Evolutionary conservation across 305 asterid genomes (phyloP), one percentile per base, ranked within the genome.

Genomic region (Fraxinus latifolia): DNA sequence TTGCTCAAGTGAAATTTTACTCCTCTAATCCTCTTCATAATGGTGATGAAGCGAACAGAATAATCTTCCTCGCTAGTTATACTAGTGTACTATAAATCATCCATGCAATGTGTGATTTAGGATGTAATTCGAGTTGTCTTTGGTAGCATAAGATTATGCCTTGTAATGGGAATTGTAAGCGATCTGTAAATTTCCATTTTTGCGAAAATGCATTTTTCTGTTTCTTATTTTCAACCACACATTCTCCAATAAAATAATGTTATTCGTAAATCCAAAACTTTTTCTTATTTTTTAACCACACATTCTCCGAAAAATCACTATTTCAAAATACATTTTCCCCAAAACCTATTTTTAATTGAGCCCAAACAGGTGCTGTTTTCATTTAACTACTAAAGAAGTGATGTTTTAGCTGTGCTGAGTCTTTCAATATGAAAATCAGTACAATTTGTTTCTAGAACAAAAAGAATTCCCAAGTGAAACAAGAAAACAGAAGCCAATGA

Each of bases 151-250:
- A 37, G 12, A 39, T 67, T 72, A 47, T n/a, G 17, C 76, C 9
- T 19, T 70, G 50, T 77, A 34, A 36, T 55, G 83, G 82, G 78
- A 76, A 23, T 74, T 60, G 74, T 71, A 34, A 29, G 74, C 4
- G 3, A 76, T 47, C 33, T 44, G 9, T 4, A 25, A 50, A 55
- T 36, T 31, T 42, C n/a, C 53, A 42, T 42, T 42, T 42, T 42
- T 42, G 53, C n/a, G 15, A 3, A 42, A 42, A 42, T 42, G 4
- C 53, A 42, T 42, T 42, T 42, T 42, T 42, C 15, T 42, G n/a
- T 42, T 42, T 42, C 53, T 42, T 11, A 42, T 42, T 42, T 42
- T 42, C n/a, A 42, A 0, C 53, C 53, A 42, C 4, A 42, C 53
- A 42, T 42, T 14, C 4, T 42, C 53, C 0, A 11, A 42, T 42